Conservation (phyloP, 169 alveolate genomes). For the Cytauxzoon felis region DNA sequence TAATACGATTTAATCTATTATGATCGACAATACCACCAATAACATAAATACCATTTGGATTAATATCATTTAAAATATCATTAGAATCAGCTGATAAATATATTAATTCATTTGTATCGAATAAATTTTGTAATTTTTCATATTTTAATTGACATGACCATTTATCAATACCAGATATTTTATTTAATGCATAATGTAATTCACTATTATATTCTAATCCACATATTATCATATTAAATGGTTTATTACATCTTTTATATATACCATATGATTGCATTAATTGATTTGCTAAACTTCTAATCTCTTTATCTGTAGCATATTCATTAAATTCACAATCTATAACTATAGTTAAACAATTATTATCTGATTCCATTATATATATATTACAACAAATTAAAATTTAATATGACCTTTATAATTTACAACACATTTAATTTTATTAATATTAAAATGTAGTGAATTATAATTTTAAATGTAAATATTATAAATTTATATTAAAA, state of each 20-base stretch:
- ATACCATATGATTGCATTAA: conserved; percentile 61
- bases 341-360: conserved; percentile 25
- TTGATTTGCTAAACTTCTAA: conserved; percentile 58
- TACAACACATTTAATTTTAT: not conserved
- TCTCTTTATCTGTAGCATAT: conserved; percentile 58
- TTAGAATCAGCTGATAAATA: conserved; percentile 58
- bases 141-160: conserved; percentile 46
- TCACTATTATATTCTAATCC: conserved; percentile 49
- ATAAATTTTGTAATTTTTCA: conserved; percentile 25
- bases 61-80: conserved; percentile 34
- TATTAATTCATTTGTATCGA: not conserved
- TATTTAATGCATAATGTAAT: conserved; percentile 27
- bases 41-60: conserved; percentile 48
- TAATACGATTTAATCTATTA: conserved; percentile 62
- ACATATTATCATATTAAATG: conserved; percentile 49
- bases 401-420: conserved; percentile 12
- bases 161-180: conserved; percentile 53
- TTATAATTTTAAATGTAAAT: not conserved
- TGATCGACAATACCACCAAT: conserved; percentile 75
- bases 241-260: conserved; percentile 48
- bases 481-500: not conserved
- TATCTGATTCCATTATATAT: conserved; percentile 13
- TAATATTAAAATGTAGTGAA: not conserved
- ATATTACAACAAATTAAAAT: no score
- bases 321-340: conserved; percentile 59